Evolutionary conservation across 2,329 filamentous ascomycete species (phyloP).

Genomic region (Beauveria australis): DNA sequence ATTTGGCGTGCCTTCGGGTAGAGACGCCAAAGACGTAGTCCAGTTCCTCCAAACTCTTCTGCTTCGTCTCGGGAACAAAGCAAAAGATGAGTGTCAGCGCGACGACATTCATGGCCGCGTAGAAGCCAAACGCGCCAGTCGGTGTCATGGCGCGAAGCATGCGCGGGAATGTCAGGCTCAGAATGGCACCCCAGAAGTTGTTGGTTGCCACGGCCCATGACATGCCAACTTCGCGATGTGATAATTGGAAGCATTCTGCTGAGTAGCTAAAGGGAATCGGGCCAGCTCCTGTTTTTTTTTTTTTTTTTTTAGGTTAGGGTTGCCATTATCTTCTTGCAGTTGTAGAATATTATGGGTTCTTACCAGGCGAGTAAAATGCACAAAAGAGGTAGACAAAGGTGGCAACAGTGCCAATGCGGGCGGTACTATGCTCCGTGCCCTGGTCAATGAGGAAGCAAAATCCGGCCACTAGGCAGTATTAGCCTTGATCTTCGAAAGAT

Average conservation of each 20-base stretch:
- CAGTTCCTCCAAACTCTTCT: conserved; percentile 25
- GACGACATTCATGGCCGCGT: conserved; percentile 49
- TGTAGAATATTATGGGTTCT: background rate
- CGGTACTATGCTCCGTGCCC: conserved; percentile 25
- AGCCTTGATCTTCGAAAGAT: background rate
- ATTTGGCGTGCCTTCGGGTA: conserved; percentile 23
- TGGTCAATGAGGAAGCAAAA: conserved; percentile 26
- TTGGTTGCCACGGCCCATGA: conserved; percentile 50
- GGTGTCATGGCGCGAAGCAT: conserved; percentile 30
- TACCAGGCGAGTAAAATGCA: conserved; percentile 53
- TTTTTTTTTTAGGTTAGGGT: background rate
- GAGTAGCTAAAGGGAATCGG: conserved; percentile 51
- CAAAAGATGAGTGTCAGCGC: conserved; percentile 58
- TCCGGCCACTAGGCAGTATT: conserved; percentile 20
- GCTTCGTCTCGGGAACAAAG: conserved; percentile 48
- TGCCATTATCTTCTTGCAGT: background rate
- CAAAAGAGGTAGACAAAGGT: conserved; percentile 56
- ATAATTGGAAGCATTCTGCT: conserved; percentile 52
- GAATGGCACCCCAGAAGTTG: conserved; percentile 40
- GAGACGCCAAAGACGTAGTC: conserved; percentile 31
- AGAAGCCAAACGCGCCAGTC: conserved; percentile 41
- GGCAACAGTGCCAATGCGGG: conserved; percentile 45
- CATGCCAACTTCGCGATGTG: conserved; percentile 54
- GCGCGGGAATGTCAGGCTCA: conserved; percentile 39
- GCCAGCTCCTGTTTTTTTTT: conserved; percentile 33